These are phyloP conservation scores for Metarhizium brunneum DNA, from an alignment of 2,329 filamentous ascomycete genomes.

Conservation along the genomic window DNA sequence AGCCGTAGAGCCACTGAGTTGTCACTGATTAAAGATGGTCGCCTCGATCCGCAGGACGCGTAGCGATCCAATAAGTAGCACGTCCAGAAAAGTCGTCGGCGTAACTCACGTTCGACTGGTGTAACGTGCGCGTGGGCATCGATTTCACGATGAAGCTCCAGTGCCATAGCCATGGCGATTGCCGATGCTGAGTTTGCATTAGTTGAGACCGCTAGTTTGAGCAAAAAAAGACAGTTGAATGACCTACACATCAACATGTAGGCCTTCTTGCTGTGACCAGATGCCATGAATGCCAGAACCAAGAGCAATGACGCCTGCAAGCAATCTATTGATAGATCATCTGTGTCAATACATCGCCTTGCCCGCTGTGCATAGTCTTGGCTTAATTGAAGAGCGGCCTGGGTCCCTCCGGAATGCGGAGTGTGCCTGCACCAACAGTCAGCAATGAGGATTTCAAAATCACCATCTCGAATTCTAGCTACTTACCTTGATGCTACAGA, in stretches of 20 bases:
- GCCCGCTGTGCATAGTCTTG: conserved; percentile 66
- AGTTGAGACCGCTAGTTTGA: background rate
- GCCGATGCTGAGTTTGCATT: conserved; percentile 6
- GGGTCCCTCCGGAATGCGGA: conserved; percentile 56
- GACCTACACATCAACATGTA: conserved; percentile 73
- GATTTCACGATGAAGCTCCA: conserved; percentile 72
- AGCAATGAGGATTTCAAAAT: conserved; percentile 1
- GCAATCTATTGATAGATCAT: conserved; percentile 71
- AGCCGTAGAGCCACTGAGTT: conserved; percentile 66
- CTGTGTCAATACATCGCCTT: conserved; percentile 62
- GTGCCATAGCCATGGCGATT: conserved; percentile 73
- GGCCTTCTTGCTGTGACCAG: conserved; percentile 72
- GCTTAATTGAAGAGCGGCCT: conserved; percentile 57
- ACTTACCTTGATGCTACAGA: conserved; percentile 53
- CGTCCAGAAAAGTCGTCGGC: conserved; percentile 78
- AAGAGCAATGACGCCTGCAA: conserved; percentile 69
- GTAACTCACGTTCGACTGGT: conserved; percentile 63
- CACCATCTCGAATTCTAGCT: background rate
- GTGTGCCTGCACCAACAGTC: conserved; percentile 43
- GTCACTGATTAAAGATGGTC: conserved; percentile 72
- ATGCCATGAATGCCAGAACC: conserved; percentile 65
- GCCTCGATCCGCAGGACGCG: conserved; percentile 68
- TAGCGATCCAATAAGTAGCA: conserved; percentile 85
- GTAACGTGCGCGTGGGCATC: conserved; percentile 53
- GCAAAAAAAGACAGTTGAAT: background rate